These are phyloP conservation scores for Calocera cornea DNA, from an alignment of 768 basidiomycete genomes.

Conservation along the genomic window DNA sequence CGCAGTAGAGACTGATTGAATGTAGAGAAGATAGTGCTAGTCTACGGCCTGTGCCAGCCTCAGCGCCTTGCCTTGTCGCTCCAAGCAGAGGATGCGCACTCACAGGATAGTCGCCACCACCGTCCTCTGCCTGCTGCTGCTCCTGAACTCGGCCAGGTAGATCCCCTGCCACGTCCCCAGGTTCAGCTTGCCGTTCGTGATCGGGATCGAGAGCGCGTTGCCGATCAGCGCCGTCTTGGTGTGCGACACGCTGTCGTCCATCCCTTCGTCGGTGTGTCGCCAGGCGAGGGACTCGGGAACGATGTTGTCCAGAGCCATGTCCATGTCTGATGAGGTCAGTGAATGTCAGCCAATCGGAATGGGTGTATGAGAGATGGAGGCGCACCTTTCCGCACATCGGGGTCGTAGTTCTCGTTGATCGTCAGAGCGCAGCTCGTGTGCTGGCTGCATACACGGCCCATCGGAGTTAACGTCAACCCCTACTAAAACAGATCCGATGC, in stretches of 20 bases:
- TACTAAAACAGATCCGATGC: slow-evolving; percentile 17
- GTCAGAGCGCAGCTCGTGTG: slow-evolving; percentile 71
- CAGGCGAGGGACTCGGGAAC: slow-evolving; percentile 74
- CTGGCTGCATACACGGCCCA: slow-evolving; percentile 33
- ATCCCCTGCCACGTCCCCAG: slow-evolving; percentile 95
- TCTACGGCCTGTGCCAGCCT: background rate
- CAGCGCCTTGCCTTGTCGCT: background rate
- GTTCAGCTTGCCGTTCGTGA: slow-evolving; percentile 61
- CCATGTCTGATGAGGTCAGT: slow-evolving; percentile 52
- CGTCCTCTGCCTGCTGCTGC: slow-evolving; percentile 46
- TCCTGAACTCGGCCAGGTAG: slow-evolving; percentile 76
- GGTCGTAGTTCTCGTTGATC: slow-evolving; percentile 82
- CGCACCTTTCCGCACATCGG: slow-evolving; percentile 23
- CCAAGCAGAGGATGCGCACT: slow-evolving; percentile 16
- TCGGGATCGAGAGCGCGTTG: slow-evolving; percentile 67
- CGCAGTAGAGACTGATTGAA: background rate
- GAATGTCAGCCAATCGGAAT: background rate
- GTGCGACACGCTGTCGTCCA: slow-evolving; percentile 57
- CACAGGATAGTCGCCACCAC: slow-evolving; percentile 76
- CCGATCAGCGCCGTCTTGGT: slow-evolving; percentile 82
- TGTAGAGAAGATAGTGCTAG: background rate
- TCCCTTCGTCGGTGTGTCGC: slow-evolving; percentile 79
- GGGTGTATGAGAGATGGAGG: background rate
- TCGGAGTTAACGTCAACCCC: background rate
- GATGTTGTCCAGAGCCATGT: slow-evolving; percentile 80